Base-by-base conservation (phyloP, 331 rosid genomes). In the Rosa hybrid region DNA sequence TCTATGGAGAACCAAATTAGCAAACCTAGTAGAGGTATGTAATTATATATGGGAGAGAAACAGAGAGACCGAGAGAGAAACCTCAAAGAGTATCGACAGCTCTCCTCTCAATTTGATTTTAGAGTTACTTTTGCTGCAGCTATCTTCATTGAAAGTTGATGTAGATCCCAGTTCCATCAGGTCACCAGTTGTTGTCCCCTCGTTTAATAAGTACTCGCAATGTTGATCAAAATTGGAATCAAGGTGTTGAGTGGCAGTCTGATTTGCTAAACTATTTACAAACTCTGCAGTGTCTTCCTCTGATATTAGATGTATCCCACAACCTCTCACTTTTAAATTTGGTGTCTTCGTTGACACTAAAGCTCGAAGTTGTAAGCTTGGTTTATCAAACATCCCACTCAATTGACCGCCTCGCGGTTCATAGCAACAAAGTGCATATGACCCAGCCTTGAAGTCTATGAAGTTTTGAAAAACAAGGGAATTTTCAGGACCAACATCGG, bases 371-470 rank as follows among this genome's bases (percentile, higher is more conserved):
- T 0, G 4, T 27, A 1, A 1, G 30, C 30, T 27, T 27, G 1
- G 6, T 1, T 1, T 23, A 20, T 45, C 20, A 4, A 78, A 45
- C 0, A 9, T 45, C 5, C 46, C 45, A 2, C 5, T 3, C 72
- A 20, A 6, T 44, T 2, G 3, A 18, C 77, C 11, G 0, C 38
- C 21, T 41, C 16, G 79, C 0, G 79, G 74, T 14, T 53, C 7
- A 30, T 72, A 82, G 13, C 6, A 7, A 50, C 70, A 82, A 72
- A 77, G 23, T 5, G 13, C 72, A 44, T 21, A 12, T 8, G 71
- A 73, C 0, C 75, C 82, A 5, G 0, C 18, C 1, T 0, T 2
- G 45, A 30, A 8, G 0, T 13, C 3, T 10, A 3, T 12, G 0
- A 56, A 27, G 39, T 51, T 3, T 1, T 42, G 0, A 23, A 30